Evolutionary conservation across 176 grass and related monocot genomes (phyloP).

Genomic region (Zoysia japonica): DNA sequence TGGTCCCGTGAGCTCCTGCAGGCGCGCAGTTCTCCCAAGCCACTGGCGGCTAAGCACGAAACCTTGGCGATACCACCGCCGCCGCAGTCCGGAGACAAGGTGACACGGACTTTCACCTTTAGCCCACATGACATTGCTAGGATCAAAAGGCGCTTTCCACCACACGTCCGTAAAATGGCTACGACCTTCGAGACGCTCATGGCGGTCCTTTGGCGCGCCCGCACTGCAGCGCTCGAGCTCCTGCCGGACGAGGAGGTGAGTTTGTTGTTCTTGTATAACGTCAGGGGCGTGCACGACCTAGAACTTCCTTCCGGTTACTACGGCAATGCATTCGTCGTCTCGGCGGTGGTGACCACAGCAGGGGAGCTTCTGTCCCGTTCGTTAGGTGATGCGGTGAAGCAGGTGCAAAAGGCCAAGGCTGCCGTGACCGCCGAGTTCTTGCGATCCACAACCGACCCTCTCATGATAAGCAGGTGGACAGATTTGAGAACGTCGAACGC

Average conservation of each 20-base stretch:
- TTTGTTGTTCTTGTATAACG: slow-evolving; percentile 1
- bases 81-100: background rate
- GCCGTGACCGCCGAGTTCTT: slow-evolving; percentile 43
- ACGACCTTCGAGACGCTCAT: slow-evolving; percentile 42
- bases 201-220: slow-evolving; percentile 37
- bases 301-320: slow-evolving; percentile 41
- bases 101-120: slow-evolving; percentile 34
- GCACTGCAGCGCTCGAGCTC: slow-evolving; percentile 26
- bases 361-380: background rate
- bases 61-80: background rate
- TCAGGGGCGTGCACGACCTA: background rate
- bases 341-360: background rate
- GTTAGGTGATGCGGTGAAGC: slow-evolving; percentile 18
- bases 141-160: background rate
- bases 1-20: slow-evolving; percentile 60
- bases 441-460: slow-evolving; percentile 27
- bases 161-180: background rate
- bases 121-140: background rate
- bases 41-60: slow-evolving; percentile 43
- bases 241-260: background rate
- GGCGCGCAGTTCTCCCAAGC: slow-evolving; percentile 27
- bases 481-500: too few species aligned
- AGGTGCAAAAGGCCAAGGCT: slow-evolving; percentile 37
- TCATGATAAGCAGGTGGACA: background rate
- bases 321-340: slow-evolving; percentile 48